Conservation (phyloP, 176 grass and related monocot genomes). For the Bothriochloa decipiens region DNA sequence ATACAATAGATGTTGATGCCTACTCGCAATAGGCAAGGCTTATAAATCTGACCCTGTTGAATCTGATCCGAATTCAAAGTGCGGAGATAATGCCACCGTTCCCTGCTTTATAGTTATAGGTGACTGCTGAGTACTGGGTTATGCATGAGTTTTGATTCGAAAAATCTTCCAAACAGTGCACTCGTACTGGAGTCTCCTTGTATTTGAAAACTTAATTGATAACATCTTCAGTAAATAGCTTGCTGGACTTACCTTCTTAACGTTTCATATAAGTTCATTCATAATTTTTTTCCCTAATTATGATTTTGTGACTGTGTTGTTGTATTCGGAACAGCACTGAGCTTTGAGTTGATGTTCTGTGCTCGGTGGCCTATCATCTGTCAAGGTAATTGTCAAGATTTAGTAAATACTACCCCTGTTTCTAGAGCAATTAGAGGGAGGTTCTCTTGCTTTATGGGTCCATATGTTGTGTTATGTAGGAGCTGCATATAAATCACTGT, state of each 20-base stretch:
- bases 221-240: neutral
- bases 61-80: neutral
- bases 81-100: neutral
- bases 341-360: conserved; percentile 84
- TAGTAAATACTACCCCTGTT: neutral
- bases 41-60: neutral
- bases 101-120: neutral
- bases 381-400: conserved; percentile 54
- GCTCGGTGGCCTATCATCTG: conserved; percentile 87
- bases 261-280: conserved; percentile 8
- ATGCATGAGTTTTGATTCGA: neutral
- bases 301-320: conserved; percentile 28
- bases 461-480: no score
- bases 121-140: neutral
- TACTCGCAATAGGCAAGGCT: neutral
- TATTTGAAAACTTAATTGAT: neutral
- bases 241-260: neutral
- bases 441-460: no score
- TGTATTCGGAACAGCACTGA: conserved; percentile 58
- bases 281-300: neutral
- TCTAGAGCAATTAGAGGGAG: no score
- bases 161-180: neutral
- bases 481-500: no score
- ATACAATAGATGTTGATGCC: neutral
- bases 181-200: neutral